Base-by-base conservation (phyloP, 768 basidiomycete species). In the Lentinus tigrinus region DNA sequence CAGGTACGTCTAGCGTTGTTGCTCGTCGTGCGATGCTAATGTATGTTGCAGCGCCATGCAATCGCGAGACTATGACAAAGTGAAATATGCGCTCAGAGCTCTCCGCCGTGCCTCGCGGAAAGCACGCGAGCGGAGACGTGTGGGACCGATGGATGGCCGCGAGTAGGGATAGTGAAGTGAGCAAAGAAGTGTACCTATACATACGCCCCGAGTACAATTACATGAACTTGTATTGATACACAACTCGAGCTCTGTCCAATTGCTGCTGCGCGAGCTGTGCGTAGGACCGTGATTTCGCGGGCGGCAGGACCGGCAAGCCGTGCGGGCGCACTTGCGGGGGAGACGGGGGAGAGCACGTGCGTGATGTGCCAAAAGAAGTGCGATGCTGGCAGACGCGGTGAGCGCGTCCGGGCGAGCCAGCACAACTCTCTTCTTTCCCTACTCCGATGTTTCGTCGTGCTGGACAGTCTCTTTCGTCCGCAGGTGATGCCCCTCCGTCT, bases 51-150 rank as follows among this genome's bases (percentile, higher is more conserved):
- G 92, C 58, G 83, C 87, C 8, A 72, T 93, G 47, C 81, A 84
- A 55, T 74, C 77, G 0, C 77, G 78, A 55, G 83, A 91, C 68
- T 83, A 81, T 56, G 92, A 94, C 69, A 89, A 89, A 70, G 87
- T 93, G 55, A 94, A 93, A 73, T 87, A 89, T 65, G 85, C 88
- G 0, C 80, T 95, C 60, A 73, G 89, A 39, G 65, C 74, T 27
- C 77, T 94, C 44, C 87, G 90, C 69, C 80, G 93, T 53, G 82
- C 85, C 6, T 88, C 90, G 26, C 79, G 89, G 47, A 91, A 89
- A 70, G 80, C 84, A 53, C 82, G 88, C 31, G 89, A 91, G 56
- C 78, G 90, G 69, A 71, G 81, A 62, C 72, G 79, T 44, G 69
- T 72, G 38, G 75, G 73, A 16, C 67, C 73, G 58, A 57, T 79